phyloP scores from a whole-genome alignment of 2,329 filamentous ascomycete genomes.

The Cordyceps tenuipes region DNA sequence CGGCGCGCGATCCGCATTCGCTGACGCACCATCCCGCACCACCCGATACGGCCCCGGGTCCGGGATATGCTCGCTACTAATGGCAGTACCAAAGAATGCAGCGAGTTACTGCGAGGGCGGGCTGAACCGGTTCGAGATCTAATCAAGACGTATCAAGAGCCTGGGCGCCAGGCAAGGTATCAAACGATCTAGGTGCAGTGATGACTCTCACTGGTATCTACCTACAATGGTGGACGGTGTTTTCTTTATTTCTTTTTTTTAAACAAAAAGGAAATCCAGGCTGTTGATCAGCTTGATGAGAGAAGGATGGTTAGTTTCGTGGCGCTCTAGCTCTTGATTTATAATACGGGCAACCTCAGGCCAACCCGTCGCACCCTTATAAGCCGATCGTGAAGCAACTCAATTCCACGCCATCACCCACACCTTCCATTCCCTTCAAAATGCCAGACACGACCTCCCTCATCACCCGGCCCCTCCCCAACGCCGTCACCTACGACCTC shows the following conservation, averaged over 20 bases:
- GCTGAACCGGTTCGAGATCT: too few species aligned
- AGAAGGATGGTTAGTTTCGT: too few species aligned
- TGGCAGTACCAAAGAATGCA: neutral
- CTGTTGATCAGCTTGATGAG: too few species aligned
- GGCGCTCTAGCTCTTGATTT: neutral
- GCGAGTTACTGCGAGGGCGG: too few species aligned
- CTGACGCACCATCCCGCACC: neutral
- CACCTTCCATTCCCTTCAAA: too few species aligned
- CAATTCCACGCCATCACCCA: neutral
- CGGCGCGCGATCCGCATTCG: neutral
- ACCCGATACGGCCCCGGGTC: neutral
- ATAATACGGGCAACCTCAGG: constrained; percentile 7
- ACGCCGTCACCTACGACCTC: constrained; percentile 23
- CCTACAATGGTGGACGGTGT: too few species aligned
- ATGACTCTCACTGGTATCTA: too few species aligned
- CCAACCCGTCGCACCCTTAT: neutral
- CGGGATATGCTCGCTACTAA: neutral
- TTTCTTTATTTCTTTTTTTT: too few species aligned
- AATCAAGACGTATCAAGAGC: too few species aligned
- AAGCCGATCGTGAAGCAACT: neutral
- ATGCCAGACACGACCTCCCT: neutral
- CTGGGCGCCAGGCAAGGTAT: too few species aligned
- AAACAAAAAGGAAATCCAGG: too few species aligned
- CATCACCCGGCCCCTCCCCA: neutral
- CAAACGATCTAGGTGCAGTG: too few species aligned